Evolutionary conservation across 1,284 basidiomycete genomes (phyloP), one percentile per base, ranked within the genome.

Genomic region (Puccinia hordei): DNA sequence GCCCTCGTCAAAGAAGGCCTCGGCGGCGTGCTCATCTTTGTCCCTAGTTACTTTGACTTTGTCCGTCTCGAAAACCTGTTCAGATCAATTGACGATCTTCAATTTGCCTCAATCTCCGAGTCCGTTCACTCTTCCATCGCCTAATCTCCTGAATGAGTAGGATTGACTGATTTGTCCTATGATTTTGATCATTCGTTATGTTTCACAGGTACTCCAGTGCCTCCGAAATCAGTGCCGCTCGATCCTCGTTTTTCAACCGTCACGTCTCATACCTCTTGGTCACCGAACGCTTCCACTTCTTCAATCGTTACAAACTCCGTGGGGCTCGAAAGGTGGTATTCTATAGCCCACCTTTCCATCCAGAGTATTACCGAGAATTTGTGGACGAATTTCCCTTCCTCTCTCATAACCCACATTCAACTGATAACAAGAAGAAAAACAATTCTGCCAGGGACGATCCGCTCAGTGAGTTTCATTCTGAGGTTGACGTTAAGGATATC

Each of bases 281-380:
- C 83, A 98, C 93, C 81, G 97, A 99, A 85, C 90, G 97, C 27
- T 98, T 98, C 88, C 95, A 99, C 86, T 99, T 99, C 86, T 99
- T 95, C 89, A 90, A 93, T 82, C 89, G 95, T 90, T 92, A 82
- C 63, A 87, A 92, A 83, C 89, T 98, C 68, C 88, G 95, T 83
- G 97, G 96, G 10, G 92, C 95, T 74, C 91, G 92, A 81, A 98
- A 97, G 82, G 85, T 98, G 80, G 88, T 98, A 38, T 99, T 98
- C 87, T 99, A 98, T 85, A 91, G 90, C 0, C 91, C 93, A 33
- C 96, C 97, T 0, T 91, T 93, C 76, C 94, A 98, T 85, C 89
- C 93, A 0, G 90, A 92, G 82, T 99, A 94, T 86, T 98, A 95
- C 86, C 90, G 92, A 0, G 97, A 99, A 85, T 88, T 94, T 87